Percentiles rank a stretch among this genome's conserved stretches.
Conservation (phyloP, 345 rosid species). For the Linum trigynum region DNA sequence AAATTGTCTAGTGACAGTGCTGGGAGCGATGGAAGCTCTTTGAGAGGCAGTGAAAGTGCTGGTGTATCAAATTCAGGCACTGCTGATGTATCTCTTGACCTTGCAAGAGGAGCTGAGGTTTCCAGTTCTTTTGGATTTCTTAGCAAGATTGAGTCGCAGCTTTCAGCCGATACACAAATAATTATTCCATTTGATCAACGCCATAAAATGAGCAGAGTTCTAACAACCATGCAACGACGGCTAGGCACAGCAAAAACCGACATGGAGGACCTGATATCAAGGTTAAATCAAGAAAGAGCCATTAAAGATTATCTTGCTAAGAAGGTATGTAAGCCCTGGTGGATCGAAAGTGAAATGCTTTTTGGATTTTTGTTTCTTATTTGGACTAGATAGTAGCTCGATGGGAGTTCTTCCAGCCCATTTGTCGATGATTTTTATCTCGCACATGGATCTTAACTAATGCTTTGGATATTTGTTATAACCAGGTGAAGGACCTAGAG, state of each 20-base stretch:
- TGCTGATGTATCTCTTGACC: conserved; percentile 50
- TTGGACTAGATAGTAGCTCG: background rate
- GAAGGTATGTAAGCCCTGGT: conserved; percentile 46
- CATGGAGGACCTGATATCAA: conserved; percentile 90
- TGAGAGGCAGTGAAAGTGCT: conserved; percentile 57
- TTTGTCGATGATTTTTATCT: background rate
- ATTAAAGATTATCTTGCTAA: conserved; percentile 79
- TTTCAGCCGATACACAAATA: conserved; percentile 47
- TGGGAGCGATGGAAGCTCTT: conserved; percentile 56
- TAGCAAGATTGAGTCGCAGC: conserved; percentile 31
- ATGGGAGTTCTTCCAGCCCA: background rate
- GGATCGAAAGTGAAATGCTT: conserved; percentile 3
- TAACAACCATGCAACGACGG: conserved; percentile 63
- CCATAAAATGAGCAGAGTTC: conserved; percentile 66
- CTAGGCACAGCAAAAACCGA: conserved; percentile 81
- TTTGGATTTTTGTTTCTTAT: conserved; percentile 2
- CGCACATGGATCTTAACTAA: conserved; percentile 1
- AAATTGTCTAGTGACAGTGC: conserved; percentile 64
- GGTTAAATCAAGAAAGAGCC: conserved; percentile 84
- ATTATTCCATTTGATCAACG: conserved; percentile 77
- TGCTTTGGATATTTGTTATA: conserved; percentile 15
- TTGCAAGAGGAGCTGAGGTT: conserved; percentile 40
- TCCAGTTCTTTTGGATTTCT: conserved; percentile 31
- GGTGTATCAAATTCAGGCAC: conserved; percentile 45
- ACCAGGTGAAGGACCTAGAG: conserved; percentile 87